These are phyloP conservation scores for Talaromyces nanjingensis DNA, from an alignment of 495 filamentous ascomycete species.

Conservation along the genomic window DNA sequence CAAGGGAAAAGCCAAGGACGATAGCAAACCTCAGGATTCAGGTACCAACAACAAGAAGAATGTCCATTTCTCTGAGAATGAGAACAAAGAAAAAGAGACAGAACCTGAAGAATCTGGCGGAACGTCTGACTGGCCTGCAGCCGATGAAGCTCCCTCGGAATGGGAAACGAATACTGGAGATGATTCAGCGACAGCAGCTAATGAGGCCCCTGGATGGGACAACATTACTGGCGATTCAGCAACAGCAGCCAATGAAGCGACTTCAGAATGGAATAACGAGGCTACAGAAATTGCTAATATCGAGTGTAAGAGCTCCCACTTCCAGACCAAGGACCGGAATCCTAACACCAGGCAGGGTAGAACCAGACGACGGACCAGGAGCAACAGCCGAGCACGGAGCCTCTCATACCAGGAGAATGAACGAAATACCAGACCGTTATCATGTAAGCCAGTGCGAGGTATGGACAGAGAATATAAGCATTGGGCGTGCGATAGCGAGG, in stretches of 20 bases:
- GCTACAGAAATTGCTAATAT: not conserved
- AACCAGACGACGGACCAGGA: not conserved
- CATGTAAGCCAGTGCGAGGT: not conserved
- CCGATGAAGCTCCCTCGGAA: not conserved
- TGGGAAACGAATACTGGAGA: not conserved
- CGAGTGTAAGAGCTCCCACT: not conserved
- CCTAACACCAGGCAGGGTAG: not conserved
- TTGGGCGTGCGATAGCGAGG: not conserved
- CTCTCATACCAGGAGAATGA: not conserved
- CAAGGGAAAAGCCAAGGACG: slow-evolving; percentile 1
- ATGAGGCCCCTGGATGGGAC: not conserved
- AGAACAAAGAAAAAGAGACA: not conserved
- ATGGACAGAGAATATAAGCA: not conserved
- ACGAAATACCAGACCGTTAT: not conserved
- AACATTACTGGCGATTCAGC: not conserved
- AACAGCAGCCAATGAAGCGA: not conserved
- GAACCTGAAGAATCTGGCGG: not conserved
- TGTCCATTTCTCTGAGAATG: not conserved
- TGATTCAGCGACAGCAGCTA: not conserved
- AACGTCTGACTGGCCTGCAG: not conserved
- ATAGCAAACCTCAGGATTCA: not conserved
- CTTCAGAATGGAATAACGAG: not conserved
- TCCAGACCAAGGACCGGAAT: not conserved
- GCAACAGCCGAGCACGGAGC: not conserved
- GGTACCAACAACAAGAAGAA: not conserved